Evolutionary conservation across 2,329 filamentous ascomycete genomes (phyloP).

Genomic region (Colletotrichum incanum): DNA sequence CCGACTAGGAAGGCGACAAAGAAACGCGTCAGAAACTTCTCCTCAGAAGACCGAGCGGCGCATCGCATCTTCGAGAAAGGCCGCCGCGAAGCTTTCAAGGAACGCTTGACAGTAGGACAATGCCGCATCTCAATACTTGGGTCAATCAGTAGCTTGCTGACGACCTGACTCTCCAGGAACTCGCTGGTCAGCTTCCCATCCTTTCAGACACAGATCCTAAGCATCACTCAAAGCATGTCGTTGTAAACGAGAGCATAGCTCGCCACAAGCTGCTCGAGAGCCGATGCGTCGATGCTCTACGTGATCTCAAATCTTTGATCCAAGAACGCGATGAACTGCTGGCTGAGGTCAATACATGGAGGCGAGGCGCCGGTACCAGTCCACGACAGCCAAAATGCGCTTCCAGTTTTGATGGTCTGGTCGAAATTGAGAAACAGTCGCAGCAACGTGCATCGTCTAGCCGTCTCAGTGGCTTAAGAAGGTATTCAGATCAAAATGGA

Average conservation of each 20-base stretch:
- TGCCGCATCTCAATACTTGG: neutral
- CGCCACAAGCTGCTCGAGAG: slow-evolving; percentile 49
- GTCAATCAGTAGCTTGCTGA: neutral
- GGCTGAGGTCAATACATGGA: slow-evolving; percentile 49
- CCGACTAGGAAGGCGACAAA: slow-evolving; percentile 44
- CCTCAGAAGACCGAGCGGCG: slow-evolving; percentile 57
- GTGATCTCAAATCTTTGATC: slow-evolving; percentile 43
- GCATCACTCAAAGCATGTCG: slow-evolving; percentile 58
- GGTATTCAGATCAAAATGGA: neutral
- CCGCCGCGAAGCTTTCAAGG: slow-evolving; percentile 59
- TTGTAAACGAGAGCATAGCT: slow-evolving; percentile 55
- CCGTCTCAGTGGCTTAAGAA: neutral
- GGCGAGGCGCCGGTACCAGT: slow-evolving; percentile 31
- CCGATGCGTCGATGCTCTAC: slow-evolving; percentile 42
- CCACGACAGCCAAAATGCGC: slow-evolving; percentile 8
- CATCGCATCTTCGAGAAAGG: slow-evolving; percentile 59
- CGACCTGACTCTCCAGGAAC: slow-evolving; percentile 48
- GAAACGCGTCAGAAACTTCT: slow-evolving; percentile 57
- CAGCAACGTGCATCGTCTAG: slow-evolving; percentile 2
- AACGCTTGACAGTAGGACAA: slow-evolving; percentile 52
- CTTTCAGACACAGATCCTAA: slow-evolving; percentile 53
- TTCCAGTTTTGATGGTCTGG: slow-evolving; percentile 21
- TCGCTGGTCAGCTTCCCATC: slow-evolving; percentile 54
- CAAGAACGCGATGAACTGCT: slow-evolving; percentile 51
- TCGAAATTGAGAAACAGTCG: slow-evolving; percentile 28